These are phyloP conservation scores for Aspergillus persii DNA, from an alignment of 2,329 filamentous ascomycete genomes.

Conservation along the genomic window DNA sequence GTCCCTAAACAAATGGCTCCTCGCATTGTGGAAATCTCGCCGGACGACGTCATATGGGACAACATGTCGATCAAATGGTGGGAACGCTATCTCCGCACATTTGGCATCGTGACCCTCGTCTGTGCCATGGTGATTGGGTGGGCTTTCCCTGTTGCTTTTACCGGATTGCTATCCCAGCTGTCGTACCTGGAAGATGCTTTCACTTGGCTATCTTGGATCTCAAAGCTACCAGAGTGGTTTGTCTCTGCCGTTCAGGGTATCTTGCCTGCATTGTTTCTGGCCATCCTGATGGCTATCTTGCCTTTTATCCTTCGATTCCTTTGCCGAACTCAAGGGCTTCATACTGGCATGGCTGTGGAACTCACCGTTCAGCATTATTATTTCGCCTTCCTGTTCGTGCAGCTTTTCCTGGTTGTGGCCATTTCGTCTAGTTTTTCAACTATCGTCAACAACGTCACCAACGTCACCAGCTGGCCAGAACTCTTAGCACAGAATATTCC, in stretches of 20 bases:
- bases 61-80: slow-evolving; percentile 97
- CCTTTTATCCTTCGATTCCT: slow-evolving; percentile 76
- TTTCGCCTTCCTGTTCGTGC: slow-evolving; percentile 90
- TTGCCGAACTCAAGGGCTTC: slow-evolving; percentile 71
- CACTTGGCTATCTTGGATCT: slow-evolving; percentile 69
- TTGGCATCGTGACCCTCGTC: slow-evolving; percentile 64
- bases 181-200: slow-evolving; percentile 64
- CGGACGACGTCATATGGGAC: slow-evolving; percentile 90
- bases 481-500: slow-evolving; percentile 77
- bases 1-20: slow-evolving; percentile 91
- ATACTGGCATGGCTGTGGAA: slow-evolving; percentile 75
- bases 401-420: slow-evolving; percentile 90
- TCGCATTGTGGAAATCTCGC: slow-evolving; percentile 87
- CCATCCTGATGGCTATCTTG: slow-evolving; percentile 74
- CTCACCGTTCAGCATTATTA: slow-evolving; percentile 90
- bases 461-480: slow-evolving; percentile 67
- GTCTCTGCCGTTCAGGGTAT: slow-evolving; percentile 78
- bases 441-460: slow-evolving; percentile 61
- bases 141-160: slow-evolving; percentile 87
- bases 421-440: slow-evolving; percentile 73
- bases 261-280: slow-evolving; percentile 73
- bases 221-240: slow-evolving; percentile 58
- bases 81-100: slow-evolving; percentile 75
- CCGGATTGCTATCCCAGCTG: slow-evolving; percentile 77
- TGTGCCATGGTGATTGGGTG: slow-evolving; percentile 78